Evolutionary conservation across 768 basidiomycete species (phyloP), one percentile per base, ranked within the genome.

Genomic region (Leccinum broughii): DNA sequence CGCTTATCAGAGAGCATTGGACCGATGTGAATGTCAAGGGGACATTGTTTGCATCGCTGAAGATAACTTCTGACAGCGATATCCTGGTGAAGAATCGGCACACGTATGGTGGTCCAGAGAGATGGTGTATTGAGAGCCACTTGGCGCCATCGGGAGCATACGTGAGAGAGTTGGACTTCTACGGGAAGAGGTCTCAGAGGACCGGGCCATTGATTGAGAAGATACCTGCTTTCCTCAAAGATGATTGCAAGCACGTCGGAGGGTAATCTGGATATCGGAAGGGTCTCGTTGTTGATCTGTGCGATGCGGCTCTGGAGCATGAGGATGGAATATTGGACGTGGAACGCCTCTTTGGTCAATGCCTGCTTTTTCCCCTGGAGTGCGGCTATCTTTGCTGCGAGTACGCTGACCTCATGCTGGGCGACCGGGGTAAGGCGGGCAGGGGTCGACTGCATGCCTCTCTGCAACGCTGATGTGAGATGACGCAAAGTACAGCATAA

Each of bases 91-190:
- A 73, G 68, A 35, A 73, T 68, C n/a, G 70, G 68, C 34, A 73
- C 62, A 53, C 70, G 71, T 55, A 76, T 75, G 35, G 68, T 61
- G 10, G 73, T 72, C 77, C 75, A 77, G n/a, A 77, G 61, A 26
- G 73, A 72, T 6, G 77, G 77, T 10, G 69, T 65, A 52, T 58
- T 61, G 46, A 78, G 70, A 20, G 77, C 72, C 4, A 77, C 68
- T 53, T 67, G 65, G 24, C 76, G 74, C 77, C 77, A 77, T 48
- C 67, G 66, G 34, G 66, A 57, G 37, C 70, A 71, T n/a, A 77
- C 74, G 50, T 73, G 72, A 37, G 77, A 74, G 51, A 78, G 70
- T 61, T 74, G 72, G 7, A 73, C 72, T 64, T 73, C 72, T 55
- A 64, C 55, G 32, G 73, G 74, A 41, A 75, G 67, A 17, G 72